Base-by-base conservation (phyloP, 148 eudicot species). In the Suaeda aralocaspica region DNA sequence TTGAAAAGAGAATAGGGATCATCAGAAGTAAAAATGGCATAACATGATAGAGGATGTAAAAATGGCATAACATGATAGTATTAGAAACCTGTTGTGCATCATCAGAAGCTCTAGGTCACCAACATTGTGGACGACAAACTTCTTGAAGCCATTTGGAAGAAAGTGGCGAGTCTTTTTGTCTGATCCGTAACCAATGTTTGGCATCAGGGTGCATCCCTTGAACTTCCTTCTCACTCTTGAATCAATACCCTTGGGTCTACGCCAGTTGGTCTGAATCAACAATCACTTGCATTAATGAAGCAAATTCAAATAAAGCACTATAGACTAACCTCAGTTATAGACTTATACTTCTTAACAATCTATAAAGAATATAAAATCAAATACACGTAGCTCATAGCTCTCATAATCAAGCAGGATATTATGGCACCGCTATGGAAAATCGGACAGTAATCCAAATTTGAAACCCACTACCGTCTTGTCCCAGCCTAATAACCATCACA, bases 131-230 rank as follows among this genome's bases (percentile, higher is more conserved):
- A 85, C 89, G 48, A 82, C 77, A 62, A 82, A 85, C 70, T 85
- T 83, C 81, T 85, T 83, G 74, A 85, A 85, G 22, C 84, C 89
- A 62, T 82, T 85, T 0, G 89, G 89, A n/a, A 85, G 89, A 55
- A 75, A 82, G 80, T 85, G 84, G 4, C 81, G 82, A 3, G 86
- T 85, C 79, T 85, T 85, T 76, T 82, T 85, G 80, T 85, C 89
- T 28, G 89, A 82, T 1, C 86, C 89, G 15, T 82, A 85, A 19
- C 86, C 89, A 34, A 82, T 80, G 70, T 82, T 82, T 59, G 89
- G 89, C 89, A 85, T 80, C 53, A 80, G 61, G 2, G 69, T 72
- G 34, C 68, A 65, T 73, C 88, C 88, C 74, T 85, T 85, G 76
- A 85, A 85, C 81, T 85, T 85, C 24, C 88, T 82, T 71, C 86